phyloP scores from a whole-genome alignment of 495 filamentous ascomycete species.

The Podospora bellae-mahoneyi region DNA sequence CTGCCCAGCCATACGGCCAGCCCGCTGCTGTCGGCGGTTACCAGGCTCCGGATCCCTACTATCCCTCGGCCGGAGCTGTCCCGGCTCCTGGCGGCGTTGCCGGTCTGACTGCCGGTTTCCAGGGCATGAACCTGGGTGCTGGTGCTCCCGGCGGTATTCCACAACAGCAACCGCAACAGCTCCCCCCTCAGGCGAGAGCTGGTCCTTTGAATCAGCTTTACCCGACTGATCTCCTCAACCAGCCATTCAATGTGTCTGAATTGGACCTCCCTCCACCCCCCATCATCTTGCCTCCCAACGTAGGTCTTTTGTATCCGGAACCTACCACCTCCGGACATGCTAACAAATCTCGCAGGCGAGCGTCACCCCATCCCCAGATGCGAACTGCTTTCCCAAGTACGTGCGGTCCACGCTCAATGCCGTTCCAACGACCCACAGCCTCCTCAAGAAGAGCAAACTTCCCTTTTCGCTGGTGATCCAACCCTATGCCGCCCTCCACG shows the following conservation, averaged over 20 bases:
- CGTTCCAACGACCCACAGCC: constrained; percentile 81
- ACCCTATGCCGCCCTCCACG: constrained; percentile 88
- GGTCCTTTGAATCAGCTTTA: constrained; percentile 79
- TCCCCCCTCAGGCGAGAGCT: constrained; percentile 47
- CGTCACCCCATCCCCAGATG: constrained; percentile 84
- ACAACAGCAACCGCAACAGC: constrained; percentile 52
- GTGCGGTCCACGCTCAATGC: constrained; percentile 93
- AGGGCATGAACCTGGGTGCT: constrained; percentile 68
- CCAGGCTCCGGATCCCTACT: constrained; percentile 63
- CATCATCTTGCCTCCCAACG: constrained; percentile 86
- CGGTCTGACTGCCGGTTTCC: constrained; percentile 79
- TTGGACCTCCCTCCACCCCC: constrained; percentile 88
- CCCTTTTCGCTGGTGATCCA: constrained; percentile 96
- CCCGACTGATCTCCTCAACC: constrained; percentile 83
- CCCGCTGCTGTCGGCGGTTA: constrained; percentile 51
- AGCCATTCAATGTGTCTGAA: constrained; percentile 91
- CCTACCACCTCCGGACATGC: constrained; percentile 18
- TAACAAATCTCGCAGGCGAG: constrained; percentile 59
- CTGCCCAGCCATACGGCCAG: constrained; percentile 46
- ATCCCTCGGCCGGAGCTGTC: constrained; percentile 52
- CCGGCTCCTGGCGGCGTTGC: constrained; percentile 54
- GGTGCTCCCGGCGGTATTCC: constrained; percentile 35
- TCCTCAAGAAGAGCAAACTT: constrained; percentile 93
- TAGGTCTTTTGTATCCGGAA: constrained; percentile 47
- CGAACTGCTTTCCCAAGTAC: constrained; percentile 92